A percentile compares a stretch with the other conserved stretches of the same genome.
These are phyloP conservation scores for Aspergillus carbonarius DNA, from an alignment of 2,329 filamentous ascomycete species.

Conservation along the genomic window DNA sequence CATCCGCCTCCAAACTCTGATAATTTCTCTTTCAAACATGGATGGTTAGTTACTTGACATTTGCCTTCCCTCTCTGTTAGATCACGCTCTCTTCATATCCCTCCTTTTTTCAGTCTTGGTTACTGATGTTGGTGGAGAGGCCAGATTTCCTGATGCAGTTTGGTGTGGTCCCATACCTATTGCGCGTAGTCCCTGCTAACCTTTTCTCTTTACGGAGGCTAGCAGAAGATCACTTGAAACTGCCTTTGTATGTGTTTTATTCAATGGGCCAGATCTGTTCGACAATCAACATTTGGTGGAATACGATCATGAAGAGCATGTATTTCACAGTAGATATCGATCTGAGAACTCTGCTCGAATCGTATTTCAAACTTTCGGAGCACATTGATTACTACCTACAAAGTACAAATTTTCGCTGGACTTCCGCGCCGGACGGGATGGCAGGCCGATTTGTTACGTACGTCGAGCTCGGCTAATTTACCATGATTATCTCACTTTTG, in stretches of 20 bases:
- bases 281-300: not conserved
- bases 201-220: constrained; percentile 5
- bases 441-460: not conserved
- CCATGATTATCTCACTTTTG: not conserved
- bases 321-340: not conserved
- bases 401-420: not conserved
- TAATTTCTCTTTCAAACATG: not conserved
- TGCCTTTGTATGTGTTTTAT: not conserved
- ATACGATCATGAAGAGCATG: not conserved
- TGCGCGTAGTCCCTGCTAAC: constrained; percentile 14
- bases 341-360: not conserved
- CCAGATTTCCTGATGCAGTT: constrained; percentile 11
- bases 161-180: constrained; percentile 14
- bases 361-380: not conserved
- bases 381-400: not conserved
- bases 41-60: not conserved
- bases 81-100: constrained; percentile 5
- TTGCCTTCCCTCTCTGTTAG: not conserved
- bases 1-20: constrained; percentile 24
- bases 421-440: not conserved
- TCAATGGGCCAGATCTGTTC: not conserved
- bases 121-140: not conserved
- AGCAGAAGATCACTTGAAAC: constrained; percentile 8
- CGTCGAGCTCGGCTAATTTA: not conserved
- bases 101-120: constrained; percentile 18